Percentiles rank a stretch among this genome's conserved stretches.
These are phyloP conservation scores for Verticillium klebahnii DNA, from an alignment of 2,329 filamentous ascomycete species.

Conservation along the genomic window DNA sequence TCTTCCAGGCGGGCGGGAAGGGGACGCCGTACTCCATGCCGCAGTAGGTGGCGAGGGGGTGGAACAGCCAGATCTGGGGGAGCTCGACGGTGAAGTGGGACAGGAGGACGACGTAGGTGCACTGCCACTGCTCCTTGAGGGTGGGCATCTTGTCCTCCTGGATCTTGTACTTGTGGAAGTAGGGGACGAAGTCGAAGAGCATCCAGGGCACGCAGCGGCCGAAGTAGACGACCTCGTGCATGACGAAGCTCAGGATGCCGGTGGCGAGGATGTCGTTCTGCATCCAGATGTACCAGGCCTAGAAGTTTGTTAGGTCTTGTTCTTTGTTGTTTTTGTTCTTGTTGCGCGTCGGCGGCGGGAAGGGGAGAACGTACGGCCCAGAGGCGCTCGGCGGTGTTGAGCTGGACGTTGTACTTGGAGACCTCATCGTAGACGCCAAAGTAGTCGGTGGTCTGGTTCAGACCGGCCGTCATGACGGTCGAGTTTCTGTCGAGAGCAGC, in stretches of 20 bases:
- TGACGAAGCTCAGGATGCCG: constrained; percentile 92
- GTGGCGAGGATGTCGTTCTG: constrained; percentile 96
- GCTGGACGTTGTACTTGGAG: constrained; percentile 71
- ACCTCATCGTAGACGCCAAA: constrained; percentile 58
- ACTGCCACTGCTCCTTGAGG: constrained; percentile 90
- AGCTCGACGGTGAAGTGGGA: constrained; percentile 97
- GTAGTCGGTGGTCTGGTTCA: constrained; percentile 48
- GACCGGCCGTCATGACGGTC: constrained; percentile 36
- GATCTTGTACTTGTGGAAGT: constrained; percentile 91
- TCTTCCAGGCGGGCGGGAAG: constrained; percentile 80
- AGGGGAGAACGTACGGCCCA: constrained; percentile 64
- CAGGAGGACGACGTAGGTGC: constrained; percentile 85
- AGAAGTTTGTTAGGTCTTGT: constrained; percentile 2
- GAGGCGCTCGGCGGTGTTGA: constrained; percentile 81
- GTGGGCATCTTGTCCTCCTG: constrained; percentile 88
- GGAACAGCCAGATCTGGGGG: constrained; percentile 98
- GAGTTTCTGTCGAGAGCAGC: constrained; percentile 38
- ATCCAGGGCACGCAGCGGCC: constrained; percentile 88
- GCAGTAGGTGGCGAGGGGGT: constrained; percentile 89
- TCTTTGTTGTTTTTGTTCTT: no score
- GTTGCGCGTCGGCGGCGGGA: not conserved
- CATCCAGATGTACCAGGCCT: constrained; percentile 95
- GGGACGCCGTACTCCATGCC: constrained; percentile 85
- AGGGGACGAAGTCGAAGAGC: constrained; percentile 82
- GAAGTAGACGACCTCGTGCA: constrained; percentile 95